Base-by-base conservation (phyloP, 768 basidiomycete genomes). In the Galerina marginata region DNA sequence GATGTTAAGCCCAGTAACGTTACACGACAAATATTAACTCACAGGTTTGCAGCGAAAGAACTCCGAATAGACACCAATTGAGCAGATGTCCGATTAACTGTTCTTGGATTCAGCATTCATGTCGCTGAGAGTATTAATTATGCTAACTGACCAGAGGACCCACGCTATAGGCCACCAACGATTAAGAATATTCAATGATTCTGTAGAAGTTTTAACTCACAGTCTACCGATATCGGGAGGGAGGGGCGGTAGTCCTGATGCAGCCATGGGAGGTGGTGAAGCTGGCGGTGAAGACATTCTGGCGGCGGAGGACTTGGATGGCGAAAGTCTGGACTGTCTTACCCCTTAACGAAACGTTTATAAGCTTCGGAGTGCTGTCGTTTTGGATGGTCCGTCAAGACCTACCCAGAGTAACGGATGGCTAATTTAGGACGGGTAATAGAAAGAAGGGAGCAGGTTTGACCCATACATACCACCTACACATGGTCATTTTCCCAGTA, bases 41-140 rank as follows among this genome's bases (percentile, higher is more conserved):
- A 62, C 61, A 62, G 33, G 54, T 52, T 58, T 62, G 61, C 50
- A 62, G 42, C 15, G 61, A 58, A 9, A 62, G 57, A 16, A 59
- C 57, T 12, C 61, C 61, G 50, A 58, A 54, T 7, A 62, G 52
- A 11, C 37, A 37, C 59, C 59, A 60, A 20, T 60, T 60, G 14
- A 60, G 40, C 23, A 60, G 38, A 42, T 50, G 26, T 25, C 59
- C 59, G 11, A 60, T 38, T 26, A 60, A 38, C 59, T 60, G 44
- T 42, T 33, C 12, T 26, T 16, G 2, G 9, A 3, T 25, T 50
- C 12, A 39, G 26, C 6, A 9, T 40, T 33, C 4, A 48, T 26
- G 46, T 20, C 11, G 26, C 20, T 11, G 42, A 33, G 9, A 39
- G 0, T n/a, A 12, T 40, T 6, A 14, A 6, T 15, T 53, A 3